Conservation (phyloP, 768 basidiomycete genomes). For the Imleria badia region DNA sequence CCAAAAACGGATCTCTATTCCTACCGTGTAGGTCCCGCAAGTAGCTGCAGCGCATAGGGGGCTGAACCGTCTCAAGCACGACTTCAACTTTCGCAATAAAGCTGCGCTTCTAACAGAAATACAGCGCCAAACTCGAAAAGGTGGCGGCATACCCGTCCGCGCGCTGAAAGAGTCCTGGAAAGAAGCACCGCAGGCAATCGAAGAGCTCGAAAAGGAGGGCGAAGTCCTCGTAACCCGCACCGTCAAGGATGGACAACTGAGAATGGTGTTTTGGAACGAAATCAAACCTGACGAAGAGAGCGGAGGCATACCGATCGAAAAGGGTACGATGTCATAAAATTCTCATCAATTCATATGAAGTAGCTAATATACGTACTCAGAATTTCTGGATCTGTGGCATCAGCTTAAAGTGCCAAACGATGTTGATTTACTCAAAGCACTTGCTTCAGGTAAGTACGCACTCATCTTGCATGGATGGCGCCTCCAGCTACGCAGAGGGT, state of each 20-base stretch:
- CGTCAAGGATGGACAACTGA: slow-evolving; percentile 75
- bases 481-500: slow-evolving; percentile 53
- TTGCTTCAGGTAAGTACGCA: slow-evolving; percentile 59
- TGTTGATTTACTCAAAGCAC: slow-evolving; percentile 74
- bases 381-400: slow-evolving; percentile 89
- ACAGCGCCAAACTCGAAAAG: slow-evolving; percentile 78
- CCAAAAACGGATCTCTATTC: slow-evolving; percentile 83
- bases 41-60: background rate
- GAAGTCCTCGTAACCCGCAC: slow-evolving; percentile 88
- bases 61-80: slow-evolving; percentile 53
- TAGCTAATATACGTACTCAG: slow-evolving; percentile 39
- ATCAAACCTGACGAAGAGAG: slow-evolving; percentile 72
- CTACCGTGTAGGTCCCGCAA: slow-evolving; percentile 63
- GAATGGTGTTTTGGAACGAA: slow-evolving; percentile 91
- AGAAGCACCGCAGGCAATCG: slow-evolving; percentile 77
- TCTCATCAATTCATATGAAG: background rate
- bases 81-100: slow-evolving; percentile 84
- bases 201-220: slow-evolving; percentile 87
- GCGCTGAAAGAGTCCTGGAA: slow-evolving; percentile 91
- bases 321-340: slow-evolving; percentile 53
- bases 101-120: slow-evolving; percentile 82
- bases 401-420: slow-evolving; percentile 81
- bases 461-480: background rate
- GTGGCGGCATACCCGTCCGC: slow-evolving; percentile 82
- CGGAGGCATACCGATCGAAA: slow-evolving; percentile 72